A percentile compares a stretch with the other conserved stretches of the same genome.
These are phyloP conservation scores for Candida piceae DNA, from an alignment of 805 yeast species.

Conservation along the genomic window DNA sequence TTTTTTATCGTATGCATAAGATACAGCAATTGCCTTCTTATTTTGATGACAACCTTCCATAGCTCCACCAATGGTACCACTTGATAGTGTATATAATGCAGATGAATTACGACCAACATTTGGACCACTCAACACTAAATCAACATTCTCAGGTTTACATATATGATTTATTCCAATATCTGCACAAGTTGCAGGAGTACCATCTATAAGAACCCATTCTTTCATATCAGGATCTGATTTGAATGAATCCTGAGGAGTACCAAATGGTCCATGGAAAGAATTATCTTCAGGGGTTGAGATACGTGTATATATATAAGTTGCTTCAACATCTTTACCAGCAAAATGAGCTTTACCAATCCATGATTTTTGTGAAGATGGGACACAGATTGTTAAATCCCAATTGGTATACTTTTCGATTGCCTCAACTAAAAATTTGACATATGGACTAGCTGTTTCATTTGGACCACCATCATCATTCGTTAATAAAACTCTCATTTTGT, in stretches of 20 bases:
- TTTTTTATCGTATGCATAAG: constrained; percentile 70
- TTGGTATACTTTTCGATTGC: constrained; percentile 54
- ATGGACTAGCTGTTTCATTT: constrained; percentile 66
- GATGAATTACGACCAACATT: constrained; percentile 92
- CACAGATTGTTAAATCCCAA: constrained; percentile 74
- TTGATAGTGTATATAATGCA: constrained; percentile 80
- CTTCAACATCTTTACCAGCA: constrained; percentile 62
- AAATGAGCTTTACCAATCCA: constrained; percentile 98
- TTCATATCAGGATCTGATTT: constrained; percentile 38
- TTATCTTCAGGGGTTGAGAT: constrained; percentile 40
- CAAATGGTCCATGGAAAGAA: constrained; percentile 64
- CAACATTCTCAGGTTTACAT: constrained; percentile 53
- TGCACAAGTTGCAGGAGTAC: constrained; percentile 95
- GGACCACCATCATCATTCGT: constrained; percentile 94
- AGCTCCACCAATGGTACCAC: constrained; percentile 97
- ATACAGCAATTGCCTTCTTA: constrained; percentile 70
- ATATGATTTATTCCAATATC: constrained; percentile 84
- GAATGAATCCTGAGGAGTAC: constrained; percentile 40
- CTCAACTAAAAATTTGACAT: constrained; percentile 67
- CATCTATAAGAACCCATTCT: constrained; percentile 85
- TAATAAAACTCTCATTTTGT: constrained; percentile 27
- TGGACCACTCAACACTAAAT: constrained; percentile 90
- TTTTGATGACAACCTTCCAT: constrained; percentile 83
- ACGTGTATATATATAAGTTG: constrained; percentile 61
- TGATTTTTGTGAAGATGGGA: constrained; percentile 75